Conservation (phyloP, 2,329 filamentous ascomycete genomes). For the Talaromyces islandicus region DNA sequence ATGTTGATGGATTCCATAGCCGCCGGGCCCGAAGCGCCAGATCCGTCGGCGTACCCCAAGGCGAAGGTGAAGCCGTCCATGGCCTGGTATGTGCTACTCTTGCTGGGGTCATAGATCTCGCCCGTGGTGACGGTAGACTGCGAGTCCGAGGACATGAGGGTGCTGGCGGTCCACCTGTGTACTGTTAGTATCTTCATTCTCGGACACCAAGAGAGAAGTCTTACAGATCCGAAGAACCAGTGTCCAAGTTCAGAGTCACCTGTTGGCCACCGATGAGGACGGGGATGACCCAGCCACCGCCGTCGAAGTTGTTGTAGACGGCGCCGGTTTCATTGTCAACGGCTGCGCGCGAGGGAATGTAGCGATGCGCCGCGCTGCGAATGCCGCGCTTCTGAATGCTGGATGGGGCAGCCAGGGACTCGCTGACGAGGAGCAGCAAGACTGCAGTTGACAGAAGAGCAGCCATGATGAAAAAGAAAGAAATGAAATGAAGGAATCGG, state of each 20-base stretch:
- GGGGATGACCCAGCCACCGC: neutral
- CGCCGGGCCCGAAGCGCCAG: neutral
- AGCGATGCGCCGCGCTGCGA: neutral
- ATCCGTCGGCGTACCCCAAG: neutral
- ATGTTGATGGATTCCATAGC: neutral
- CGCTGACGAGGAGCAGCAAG: neutral
- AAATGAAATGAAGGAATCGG: neutral
- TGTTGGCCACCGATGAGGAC: neutral
- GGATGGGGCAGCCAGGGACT: neutral
- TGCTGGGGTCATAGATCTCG: neutral
- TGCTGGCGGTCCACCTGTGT: neutral
- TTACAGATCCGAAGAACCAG: neutral
- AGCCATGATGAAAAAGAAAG: neutral
- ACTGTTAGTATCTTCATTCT: neutral
- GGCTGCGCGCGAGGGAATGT: neutral
- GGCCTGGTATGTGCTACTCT: neutral
- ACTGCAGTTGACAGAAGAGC: neutral
- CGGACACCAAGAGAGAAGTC: neutral
- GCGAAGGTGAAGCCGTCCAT: neutral
- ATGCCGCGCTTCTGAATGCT: neutral
- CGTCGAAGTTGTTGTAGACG: neutral
- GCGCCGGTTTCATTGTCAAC: neutral
- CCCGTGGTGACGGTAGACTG: neutral
- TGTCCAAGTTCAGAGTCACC: neutral
- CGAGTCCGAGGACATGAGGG: neutral